Conservation (phyloP, 2,329 filamentous ascomycete genomes). For the Epichloe aotearoae region DNA sequence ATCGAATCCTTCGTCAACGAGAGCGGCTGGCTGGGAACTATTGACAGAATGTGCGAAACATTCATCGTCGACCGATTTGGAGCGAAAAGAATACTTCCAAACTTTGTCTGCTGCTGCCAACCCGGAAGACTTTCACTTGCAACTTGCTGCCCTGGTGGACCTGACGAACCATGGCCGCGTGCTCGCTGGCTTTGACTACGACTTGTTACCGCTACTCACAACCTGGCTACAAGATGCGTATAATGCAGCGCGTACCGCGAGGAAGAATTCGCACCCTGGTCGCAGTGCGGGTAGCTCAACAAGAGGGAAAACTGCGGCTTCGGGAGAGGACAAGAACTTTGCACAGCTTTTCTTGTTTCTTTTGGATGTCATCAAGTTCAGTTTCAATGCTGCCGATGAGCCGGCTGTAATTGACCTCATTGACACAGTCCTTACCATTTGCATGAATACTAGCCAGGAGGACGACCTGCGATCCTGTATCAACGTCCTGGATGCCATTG, state of each 20-base stretch:
- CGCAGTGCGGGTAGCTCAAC: conserved; percentile 22
- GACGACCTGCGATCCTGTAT: conserved; percentile 56
- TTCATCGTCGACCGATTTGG: conserved; percentile 48
- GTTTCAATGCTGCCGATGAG: conserved; percentile 54
- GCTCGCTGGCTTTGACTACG: conserved; percentile 54
- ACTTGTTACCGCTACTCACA: conserved; percentile 48
- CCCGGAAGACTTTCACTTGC: conserved; percentile 51
- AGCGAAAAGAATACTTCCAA: conserved; percentile 52
- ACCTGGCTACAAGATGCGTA: conserved; percentile 47
- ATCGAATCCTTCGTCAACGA: conserved; percentile 37
- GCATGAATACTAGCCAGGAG: conserved; percentile 50
- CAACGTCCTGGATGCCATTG: conserved; percentile 53
- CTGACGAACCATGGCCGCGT: conserved; percentile 49
- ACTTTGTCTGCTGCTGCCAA: conserved; percentile 43
- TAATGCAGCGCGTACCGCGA: conserved; percentile 35
- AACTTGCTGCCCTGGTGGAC: conserved; percentile 49
- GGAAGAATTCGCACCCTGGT: conserved; percentile 29
- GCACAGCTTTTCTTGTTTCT: conserved; percentile 51
- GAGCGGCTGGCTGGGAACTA: conserved; percentile 51
- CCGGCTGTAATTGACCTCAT: conserved; percentile 48
- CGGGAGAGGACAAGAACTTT: conserved; percentile 48
- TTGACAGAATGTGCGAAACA: conserved; percentile 53
- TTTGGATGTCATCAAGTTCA: conserved; percentile 61
- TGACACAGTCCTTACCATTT: conserved; percentile 50
- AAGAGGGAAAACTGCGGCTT: conserved; percentile 24